Percentiles rank a stretch among this genome's conserved stretches.
Conservation (phyloP, 352 stramenopile genomes). For the Phytophthora aleatoria region DNA sequence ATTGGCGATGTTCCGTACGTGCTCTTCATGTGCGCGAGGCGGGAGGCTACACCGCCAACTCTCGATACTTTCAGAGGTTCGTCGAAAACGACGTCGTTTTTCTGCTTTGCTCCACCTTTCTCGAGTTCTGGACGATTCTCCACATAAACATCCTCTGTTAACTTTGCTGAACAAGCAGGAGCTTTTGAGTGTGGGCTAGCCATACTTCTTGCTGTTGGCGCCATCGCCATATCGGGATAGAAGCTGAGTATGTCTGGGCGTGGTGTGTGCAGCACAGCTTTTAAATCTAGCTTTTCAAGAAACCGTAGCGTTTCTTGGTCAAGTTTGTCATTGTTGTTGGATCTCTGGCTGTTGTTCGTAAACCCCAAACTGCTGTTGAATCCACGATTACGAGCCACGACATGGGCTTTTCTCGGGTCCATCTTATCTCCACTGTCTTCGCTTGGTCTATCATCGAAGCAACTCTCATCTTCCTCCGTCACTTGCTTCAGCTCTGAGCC, state of each 20-base stretch:
- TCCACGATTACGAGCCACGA: neutral
- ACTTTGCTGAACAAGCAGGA: neutral
- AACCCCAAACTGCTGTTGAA: constrained; percentile 13
- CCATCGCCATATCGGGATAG: constrained; percentile 22
- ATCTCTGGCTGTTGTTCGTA: constrained; percentile 3
- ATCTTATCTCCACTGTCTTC: constrained; percentile 2
- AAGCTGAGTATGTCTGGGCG: constrained; percentile 60
- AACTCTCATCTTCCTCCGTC: constrained; percentile 25
- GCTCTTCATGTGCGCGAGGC: constrained; percentile 63
- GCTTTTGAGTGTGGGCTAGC: neutral
- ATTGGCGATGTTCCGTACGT: constrained; percentile 61
- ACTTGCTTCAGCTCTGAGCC: constrained; percentile 28
- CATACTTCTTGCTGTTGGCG: constrained; percentile 2
- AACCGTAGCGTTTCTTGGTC: constrained; percentile 60
- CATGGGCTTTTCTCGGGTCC: neutral
- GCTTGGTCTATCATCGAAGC: constrained; percentile 27
- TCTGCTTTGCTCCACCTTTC: constrained; percentile 8
- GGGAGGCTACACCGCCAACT: constrained; percentile 16
- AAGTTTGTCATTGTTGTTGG: constrained; percentile 26
- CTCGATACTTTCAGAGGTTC: constrained; percentile 3
- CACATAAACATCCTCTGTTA: neutral
- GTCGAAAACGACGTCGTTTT: neutral
- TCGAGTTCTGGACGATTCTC: neutral
- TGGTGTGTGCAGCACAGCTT: constrained; percentile 61
- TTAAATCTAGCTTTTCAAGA: constrained; percentile 67